Percentiles rank a stretch among this genome's conserved stretches.
phyloP scores from a whole-genome alignment of 2,329 filamentous ascomycete genomes.

The Fusarium illudens region DNA sequence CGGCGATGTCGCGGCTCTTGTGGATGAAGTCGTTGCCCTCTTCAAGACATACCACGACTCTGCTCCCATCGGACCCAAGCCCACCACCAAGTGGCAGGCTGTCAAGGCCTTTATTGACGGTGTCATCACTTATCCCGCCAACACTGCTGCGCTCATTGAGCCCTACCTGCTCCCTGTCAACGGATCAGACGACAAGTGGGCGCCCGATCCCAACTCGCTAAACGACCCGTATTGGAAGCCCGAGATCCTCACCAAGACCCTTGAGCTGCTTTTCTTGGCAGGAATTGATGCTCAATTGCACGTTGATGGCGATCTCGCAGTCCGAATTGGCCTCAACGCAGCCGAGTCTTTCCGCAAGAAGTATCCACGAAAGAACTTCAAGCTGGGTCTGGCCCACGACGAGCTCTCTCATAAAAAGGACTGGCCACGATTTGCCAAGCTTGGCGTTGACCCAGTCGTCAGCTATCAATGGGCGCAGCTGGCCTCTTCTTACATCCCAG shows the following conservation, averaged over 20 bases:
- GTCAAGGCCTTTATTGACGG: conserved; percentile 43
- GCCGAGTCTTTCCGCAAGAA: conserved; percentile 36
- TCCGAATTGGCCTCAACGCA: conserved; percentile 36
- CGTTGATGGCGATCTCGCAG: conserved; percentile 39
- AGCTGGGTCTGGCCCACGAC: conserved; percentile 39
- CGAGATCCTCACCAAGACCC: conserved; percentile 35
- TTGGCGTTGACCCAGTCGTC: conserved; percentile 39
- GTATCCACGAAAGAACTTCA: conserved; percentile 28
- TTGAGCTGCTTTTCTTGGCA: conserved; percentile 34
- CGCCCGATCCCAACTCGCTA: conserved; percentile 37
- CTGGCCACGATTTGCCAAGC: conserved; percentile 38
- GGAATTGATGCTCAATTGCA: conserved; percentile 39
- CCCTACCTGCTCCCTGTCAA: conserved; percentile 37
- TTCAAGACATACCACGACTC: conserved; percentile 25
- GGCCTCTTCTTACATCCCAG: conserved; percentile 39
- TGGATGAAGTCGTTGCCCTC: conserved; percentile 18
- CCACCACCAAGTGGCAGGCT: conserved; percentile 41
- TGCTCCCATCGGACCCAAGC: conserved; percentile 19
- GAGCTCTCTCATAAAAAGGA: conserved; percentile 37
- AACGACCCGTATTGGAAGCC: conserved; percentile 38
- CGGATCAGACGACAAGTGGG: conserved; percentile 31
- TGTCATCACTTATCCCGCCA: conserved; percentile 42
- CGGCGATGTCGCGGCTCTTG: conserved; percentile 11
- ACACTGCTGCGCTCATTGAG: conserved; percentile 41
- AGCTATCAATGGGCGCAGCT: conserved; percentile 43